Conservation (phyloP, 352 stramenopile genomes). For the Globisporangium uncinulatum region DNA sequence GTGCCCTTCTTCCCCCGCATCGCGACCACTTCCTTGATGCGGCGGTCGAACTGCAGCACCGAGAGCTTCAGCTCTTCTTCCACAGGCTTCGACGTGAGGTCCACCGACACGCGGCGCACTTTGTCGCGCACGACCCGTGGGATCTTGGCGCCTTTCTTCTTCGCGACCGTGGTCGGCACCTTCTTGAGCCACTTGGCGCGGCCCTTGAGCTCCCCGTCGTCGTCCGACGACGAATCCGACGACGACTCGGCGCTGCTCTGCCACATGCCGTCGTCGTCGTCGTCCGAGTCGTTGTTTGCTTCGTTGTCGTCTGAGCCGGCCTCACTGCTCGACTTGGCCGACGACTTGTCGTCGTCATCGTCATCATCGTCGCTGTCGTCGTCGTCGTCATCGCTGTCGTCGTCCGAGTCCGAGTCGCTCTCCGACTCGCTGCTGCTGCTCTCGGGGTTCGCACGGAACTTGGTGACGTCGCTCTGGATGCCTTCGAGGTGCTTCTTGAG, state of each 20-base stretch:
- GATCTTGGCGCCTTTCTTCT: no score
- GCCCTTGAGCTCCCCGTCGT: slow-evolving; percentile 87
- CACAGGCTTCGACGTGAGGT: no score
- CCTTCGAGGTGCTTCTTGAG: no score
- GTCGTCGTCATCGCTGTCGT: slow-evolving; percentile 2
- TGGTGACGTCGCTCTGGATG: slow-evolving; percentile 84
- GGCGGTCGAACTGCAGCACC: slow-evolving; percentile 72
- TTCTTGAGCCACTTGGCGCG: no score
- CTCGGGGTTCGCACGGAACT: slow-evolving; percentile 90
- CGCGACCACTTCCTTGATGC: no score
- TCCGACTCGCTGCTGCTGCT: slow-evolving; percentile 56
- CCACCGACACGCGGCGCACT: no score
- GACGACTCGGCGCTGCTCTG: slow-evolving; percentile 55
- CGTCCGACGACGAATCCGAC: slow-evolving; percentile 60
- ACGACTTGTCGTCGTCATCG: no score
- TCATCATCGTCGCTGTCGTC: no score
- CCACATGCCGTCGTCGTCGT: slow-evolving; percentile 35
- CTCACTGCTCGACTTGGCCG: no score
- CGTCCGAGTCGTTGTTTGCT: slow-evolving; percentile 26
- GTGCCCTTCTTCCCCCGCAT: slow-evolving; percentile 85
- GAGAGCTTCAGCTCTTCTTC: slow-evolving; percentile 84
- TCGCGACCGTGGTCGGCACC: no score
- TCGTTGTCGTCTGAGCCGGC: no score
- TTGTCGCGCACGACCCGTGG: no score
- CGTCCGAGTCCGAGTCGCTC: slow-evolving; percentile 13